These are phyloP conservation scores for Chaetomium cochliodes DNA, from an alignment of 495 filamentous ascomycete species.

Conservation along the genomic window DNA sequence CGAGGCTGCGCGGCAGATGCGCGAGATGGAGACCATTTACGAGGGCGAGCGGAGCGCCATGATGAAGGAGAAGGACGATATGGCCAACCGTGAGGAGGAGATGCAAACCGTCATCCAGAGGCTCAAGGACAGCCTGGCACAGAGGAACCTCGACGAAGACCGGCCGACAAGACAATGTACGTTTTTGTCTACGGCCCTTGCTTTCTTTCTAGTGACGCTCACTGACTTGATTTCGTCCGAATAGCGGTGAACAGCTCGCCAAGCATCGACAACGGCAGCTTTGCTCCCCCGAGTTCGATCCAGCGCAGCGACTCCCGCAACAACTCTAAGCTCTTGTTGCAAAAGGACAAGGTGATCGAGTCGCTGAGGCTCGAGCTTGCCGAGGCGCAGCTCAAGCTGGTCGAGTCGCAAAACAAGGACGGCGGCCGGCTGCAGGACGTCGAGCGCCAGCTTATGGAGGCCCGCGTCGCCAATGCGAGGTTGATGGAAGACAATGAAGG, in stretches of 20 bases:
- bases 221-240: constrained; percentile 15
- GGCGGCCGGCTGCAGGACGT: constrained; percentile 81
- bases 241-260: constrained; percentile 56
- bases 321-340: constrained; percentile 80
- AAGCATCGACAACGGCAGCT: constrained; percentile 64
- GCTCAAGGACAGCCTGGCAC: constrained; percentile 80
- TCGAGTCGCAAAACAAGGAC: constrained; percentile 89
- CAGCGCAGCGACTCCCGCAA: constrained; percentile 80
- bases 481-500: constrained; percentile 98
- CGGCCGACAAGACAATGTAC: constrained; percentile 69
- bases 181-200: constrained; percentile 28
- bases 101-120: constrained; percentile 84
- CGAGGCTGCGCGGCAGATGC: constrained; percentile 72
- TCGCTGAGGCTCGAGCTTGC: constrained; percentile 86
- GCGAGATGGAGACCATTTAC: constrained; percentile 86
- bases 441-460: constrained; percentile 82
- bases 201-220: neutral
- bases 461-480: constrained; percentile 88
- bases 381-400: constrained; percentile 90
- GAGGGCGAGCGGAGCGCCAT: constrained; percentile 84
- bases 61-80: constrained; percentile 88
- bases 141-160: constrained; percentile 66
- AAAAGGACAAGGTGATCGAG: constrained; percentile 96
- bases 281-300: constrained; percentile 81
- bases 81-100: constrained; percentile 77